Evolutionary conservation across 1,284 basidiomycete species (phyloP).

Genomic region (Boletellus sp.): DNA sequence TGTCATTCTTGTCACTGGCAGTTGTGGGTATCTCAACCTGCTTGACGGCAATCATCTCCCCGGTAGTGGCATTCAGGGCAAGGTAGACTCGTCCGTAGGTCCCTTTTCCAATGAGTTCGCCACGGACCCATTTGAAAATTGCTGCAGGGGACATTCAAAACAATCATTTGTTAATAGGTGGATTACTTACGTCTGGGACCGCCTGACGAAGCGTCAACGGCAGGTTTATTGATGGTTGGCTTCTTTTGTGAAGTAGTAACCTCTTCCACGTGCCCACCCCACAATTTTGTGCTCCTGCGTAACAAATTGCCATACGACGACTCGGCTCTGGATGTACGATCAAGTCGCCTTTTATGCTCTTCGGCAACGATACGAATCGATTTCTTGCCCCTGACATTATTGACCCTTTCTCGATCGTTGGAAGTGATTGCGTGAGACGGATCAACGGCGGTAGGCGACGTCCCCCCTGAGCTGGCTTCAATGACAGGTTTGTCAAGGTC

Average conservation of each 20-base stretch:
- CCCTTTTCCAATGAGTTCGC: constrained; percentile 94
- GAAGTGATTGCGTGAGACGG: constrained; percentile 38
- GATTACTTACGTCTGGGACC: constrained; percentile 56
- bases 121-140: constrained; percentile 98
- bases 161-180: constrained; percentile 12
- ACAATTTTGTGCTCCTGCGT: constrained; percentile 89
- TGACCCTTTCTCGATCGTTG: constrained; percentile 41
- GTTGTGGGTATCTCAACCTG: constrained; percentile 96
- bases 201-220: constrained; percentile 56
- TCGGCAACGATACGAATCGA: constrained; percentile 92
- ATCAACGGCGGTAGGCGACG: constrained; percentile 73
- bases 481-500: constrained; percentile 96
- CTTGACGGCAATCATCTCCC: constrained; percentile 99
- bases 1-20: constrained; percentile 85
- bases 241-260: constrained; percentile 69
- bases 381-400: constrained; percentile 60
- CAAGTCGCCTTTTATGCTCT: constrained; percentile 69
- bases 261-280: constrained; percentile 92
- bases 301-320: constrained; percentile 49
- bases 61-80: constrained; percentile 95
- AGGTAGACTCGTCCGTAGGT: constrained; percentile 97
- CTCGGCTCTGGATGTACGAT: constrained; percentile 54
- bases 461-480: constrained; percentile 76
- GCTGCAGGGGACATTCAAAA: constrained; percentile 42
- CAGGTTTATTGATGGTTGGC: constrained; percentile 42